phyloP scores from a whole-genome alignment of 225 moss, liverwort and hornwort species.

The Physcomitrellopsis africana region DNA sequence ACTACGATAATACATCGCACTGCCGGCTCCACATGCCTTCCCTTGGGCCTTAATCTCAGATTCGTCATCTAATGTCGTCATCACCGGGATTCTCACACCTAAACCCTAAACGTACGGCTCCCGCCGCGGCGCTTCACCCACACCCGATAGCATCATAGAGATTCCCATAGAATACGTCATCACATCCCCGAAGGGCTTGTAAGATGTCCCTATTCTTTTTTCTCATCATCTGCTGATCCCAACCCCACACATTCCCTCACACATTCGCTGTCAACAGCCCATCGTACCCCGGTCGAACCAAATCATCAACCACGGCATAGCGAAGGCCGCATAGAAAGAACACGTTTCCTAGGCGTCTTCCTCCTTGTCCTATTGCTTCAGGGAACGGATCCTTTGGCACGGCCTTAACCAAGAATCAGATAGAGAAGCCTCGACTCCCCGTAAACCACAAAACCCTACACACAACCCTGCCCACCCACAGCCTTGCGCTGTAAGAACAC shows the following conservation, averaged over 20 bases:
- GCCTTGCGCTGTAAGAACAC: too few species aligned
- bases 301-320: conserved; percentile 28
- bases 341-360: conserved; percentile 48
- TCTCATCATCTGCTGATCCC: conserved; percentile 32
- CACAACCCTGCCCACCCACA: too few species aligned
- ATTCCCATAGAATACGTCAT: conserved; percentile 38
- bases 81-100: too few species aligned
- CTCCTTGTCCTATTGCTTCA: conserved; percentile 49
- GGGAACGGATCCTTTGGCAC: conserved; percentile 65
- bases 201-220: conserved; percentile 49
- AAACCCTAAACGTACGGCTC: too few species aligned
- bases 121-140: too few species aligned
- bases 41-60: too few species aligned
- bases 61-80: too few species aligned
- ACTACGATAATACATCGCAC: too few species aligned
- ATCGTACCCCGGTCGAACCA: conserved; percentile 42
- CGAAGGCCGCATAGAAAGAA: conserved; percentile 38
- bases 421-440: conserved; percentile 37
- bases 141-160: conserved; percentile 35
- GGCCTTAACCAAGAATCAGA: conserved; percentile 54
- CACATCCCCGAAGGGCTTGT: conserved; percentile 23
- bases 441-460: too few species aligned
- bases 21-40: too few species aligned
- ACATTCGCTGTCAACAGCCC: conserved; percentile 33
- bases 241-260: background rate